phyloP scores from a whole-genome alignment of 768 basidiomycete species.

The Boletus barrowsii region DNA sequence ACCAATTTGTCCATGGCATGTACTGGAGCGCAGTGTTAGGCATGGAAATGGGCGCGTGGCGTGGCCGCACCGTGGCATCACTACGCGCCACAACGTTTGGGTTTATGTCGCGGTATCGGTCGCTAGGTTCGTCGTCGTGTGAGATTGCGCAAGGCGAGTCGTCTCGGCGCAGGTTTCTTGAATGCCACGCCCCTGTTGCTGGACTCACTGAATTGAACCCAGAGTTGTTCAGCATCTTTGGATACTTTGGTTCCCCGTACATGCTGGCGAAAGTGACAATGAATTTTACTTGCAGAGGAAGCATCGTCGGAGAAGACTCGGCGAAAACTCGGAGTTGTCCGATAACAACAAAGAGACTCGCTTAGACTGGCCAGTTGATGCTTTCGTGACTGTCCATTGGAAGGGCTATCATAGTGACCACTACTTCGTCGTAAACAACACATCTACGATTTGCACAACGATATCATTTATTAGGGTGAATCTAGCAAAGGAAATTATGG shows the following conservation, averaged over 20 bases:
- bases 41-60: too few relatives aligned
- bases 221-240: slow-evolving; percentile 3
- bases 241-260: neutral
- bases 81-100: too few relatives aligned
- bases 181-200: neutral
- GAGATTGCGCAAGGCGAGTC: too few relatives aligned
- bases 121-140: too few relatives aligned
- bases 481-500: slow-evolving; percentile 30
- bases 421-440: neutral
- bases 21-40: neutral
- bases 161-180: neutral
- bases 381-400: neutral
- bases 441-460: slow-evolving; percentile 19
- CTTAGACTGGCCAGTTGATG: too few relatives aligned
- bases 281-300: too few relatives aligned
- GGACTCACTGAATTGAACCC: neutral
- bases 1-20: too few relatives aligned
- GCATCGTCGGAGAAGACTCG: too few relatives aligned
- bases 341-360: too few relatives aligned
- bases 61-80: too few relatives aligned
- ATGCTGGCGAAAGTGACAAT: too few relatives aligned
- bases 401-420: neutral
- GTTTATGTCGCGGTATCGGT: neutral
- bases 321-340: too few relatives aligned
- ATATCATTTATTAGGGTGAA: slow-evolving; percentile 25